A percentile compares a stretch with the other conserved stretches of the same genome.
phyloP scores from a whole-genome alignment of 2,329 filamentous ascomycete genomes.

The Colletotrichum horii region DNA sequence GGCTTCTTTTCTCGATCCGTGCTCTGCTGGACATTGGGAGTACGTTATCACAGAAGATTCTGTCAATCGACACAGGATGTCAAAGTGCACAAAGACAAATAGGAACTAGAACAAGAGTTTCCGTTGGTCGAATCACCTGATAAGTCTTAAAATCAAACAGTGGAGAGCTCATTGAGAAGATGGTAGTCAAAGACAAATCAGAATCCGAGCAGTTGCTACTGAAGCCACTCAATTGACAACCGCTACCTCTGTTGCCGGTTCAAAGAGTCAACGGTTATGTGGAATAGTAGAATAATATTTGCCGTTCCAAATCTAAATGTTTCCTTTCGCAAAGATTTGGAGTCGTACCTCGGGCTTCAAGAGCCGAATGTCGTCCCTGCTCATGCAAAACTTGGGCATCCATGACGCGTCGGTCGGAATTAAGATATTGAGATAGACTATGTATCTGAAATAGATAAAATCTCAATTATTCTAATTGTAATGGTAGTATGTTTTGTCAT shows the following conservation, averaged over 20 bases:
- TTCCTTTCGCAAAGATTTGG: neutral
- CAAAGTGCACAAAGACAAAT: neutral
- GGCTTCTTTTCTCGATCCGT: neutral
- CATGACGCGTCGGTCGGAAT: neutral
- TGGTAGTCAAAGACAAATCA: neutral
- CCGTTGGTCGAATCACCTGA: neutral
- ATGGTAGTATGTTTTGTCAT: neutral
- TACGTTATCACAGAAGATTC: neutral
- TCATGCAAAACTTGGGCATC: neutral
- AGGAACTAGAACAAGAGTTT: neutral
- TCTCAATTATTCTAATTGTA: neutral
- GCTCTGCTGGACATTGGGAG: neutral
- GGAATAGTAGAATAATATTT: neutral
- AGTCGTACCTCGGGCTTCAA: neutral
- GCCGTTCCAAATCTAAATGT: accelerated
- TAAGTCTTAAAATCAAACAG: neutral
- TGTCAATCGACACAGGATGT: neutral
- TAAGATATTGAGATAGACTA: neutral
- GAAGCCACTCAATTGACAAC: neutral
- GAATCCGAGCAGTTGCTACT: neutral
- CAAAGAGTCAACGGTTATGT: neutral
- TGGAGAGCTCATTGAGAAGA: neutral
- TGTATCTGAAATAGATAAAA: too few species aligned
- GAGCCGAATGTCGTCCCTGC: neutral
- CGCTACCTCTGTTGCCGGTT: neutral